Evolutionary conservation across 2,329 filamentous ascomycete genomes (phyloP), one percentile per base, ranked within the genome.

Genomic region (Neofusicoccum ribis): DNA sequence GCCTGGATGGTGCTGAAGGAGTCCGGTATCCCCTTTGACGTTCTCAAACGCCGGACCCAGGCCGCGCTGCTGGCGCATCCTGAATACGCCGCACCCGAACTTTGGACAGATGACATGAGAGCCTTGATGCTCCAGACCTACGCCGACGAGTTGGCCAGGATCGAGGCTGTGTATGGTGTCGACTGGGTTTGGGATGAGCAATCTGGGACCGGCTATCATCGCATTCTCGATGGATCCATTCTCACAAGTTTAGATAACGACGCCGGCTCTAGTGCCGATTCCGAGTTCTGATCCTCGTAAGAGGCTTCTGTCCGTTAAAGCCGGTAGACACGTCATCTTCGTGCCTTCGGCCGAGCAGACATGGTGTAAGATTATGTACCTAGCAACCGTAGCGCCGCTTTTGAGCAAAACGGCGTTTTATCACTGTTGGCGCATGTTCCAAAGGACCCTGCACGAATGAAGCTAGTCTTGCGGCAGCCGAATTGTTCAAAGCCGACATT

Each of bases 131-230:
- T 56, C 15, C 12, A 54, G 2, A 37, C 17, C 6, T 56, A 47
- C 12, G n/a, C 31, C 4, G 61, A 20, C 8, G 50, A 64, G 5
- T 27, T 46, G 20, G 27, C 31, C 2, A 37, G n/a, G 31, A 56
- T 64, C 4, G 61, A 64, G 36, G 39, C 14, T 3, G 27, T 14
- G n/a, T 54, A 31, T 15, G 31, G 41, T 3, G 61, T 56, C n/a
- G 31, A 64, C 41, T 64, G 61, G 61, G 61, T 64, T 1, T 54
- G 61, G 43, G 61, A 64, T 9, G 41, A 47, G 50, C 1, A 3
- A 14, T 15, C 49, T 6, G 61, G 50, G 9, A 47, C 6, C 2
- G 43, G 61, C 3, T 49, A 39, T 34, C 61, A 64, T 31, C 41
- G 41, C n/a, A 36, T 63, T 4, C 36, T 39, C 14, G 23, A 2